Evolutionary conservation across 495 filamentous ascomycete genomes (phyloP), one percentile per base, ranked within the genome.

Genomic region (Hyaloscypha bicolor): DNA sequence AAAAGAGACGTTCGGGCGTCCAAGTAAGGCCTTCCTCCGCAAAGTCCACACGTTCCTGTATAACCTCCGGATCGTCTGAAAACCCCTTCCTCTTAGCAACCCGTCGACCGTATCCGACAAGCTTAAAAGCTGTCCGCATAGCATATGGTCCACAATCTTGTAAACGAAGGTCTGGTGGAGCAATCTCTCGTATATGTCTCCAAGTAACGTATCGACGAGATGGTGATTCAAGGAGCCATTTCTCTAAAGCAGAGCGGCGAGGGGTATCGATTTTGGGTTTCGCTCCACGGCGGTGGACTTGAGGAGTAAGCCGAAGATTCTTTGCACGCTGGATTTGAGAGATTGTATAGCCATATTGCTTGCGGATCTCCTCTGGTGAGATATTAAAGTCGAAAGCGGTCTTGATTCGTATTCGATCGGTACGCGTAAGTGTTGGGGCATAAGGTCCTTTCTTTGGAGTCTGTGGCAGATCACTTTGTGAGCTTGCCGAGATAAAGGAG

Each of bases 1-100:
- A 55, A 5, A 29, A 29, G 66, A 65, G 75, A 58, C 73, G 39
- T 16, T 70, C 51, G 35, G 39, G 30, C 9, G 69, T 66, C 71
- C 58, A 77, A 22, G 59, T 1, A 0, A 60, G 8, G 19, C 70
- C 33, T 2, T 69, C 65, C 22, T 59, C 3, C 6, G 69, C 74
- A 68, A 64, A 76, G 11, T n/a, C 22, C 19, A 66, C n/a, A 35
- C 70, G 66, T 33, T 30, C n/a, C 4, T 16, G 51, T 3, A 61
- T 42, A 37, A 61, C 35, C 33, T 11, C 5, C 4, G 58, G 58
- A 42, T 61, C 58, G 31, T 61, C 58, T 9, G 58, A 61, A 32
- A 61, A 61, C 31, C 58, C 58, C 35, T 61, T 61, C 35, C 22
- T 61, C 1, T 19, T 29, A 3, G 58, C 31, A 4, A n/a, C 25